Evolutionary conservation across 805 yeast species (phyloP).

Genomic region (Metschnikowia colocasiae): DNA sequence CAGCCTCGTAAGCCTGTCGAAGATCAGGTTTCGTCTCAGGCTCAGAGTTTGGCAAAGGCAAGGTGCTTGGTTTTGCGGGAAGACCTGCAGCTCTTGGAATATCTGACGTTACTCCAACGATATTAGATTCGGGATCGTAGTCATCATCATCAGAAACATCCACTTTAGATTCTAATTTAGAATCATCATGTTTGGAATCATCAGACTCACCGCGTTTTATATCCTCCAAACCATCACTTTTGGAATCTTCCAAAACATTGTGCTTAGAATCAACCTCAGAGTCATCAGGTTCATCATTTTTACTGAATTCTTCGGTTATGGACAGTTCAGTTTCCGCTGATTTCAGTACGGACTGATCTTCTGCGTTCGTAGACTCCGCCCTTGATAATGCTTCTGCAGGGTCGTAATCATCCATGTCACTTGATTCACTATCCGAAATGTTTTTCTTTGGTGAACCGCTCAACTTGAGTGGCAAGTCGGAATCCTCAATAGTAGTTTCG

Average conservation of each 20-base stretch:
- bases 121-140: conserved; percentile 14
- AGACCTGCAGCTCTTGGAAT: background rate
- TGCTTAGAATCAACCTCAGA: background rate
- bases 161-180: no score
- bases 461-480: conserved; percentile 1
- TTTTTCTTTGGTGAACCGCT: background rate
- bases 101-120: background rate
- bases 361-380: no score
- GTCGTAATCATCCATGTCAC: background rate
- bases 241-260: background rate
- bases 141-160: conserved; percentile 12
- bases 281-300: background rate
- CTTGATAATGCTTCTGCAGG: conserved; percentile 2
- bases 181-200: no score
- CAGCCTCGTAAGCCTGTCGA: conserved; percentile 34
- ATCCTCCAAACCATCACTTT: no score
- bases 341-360: background rate
- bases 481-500: background rate
- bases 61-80: conserved; percentile 14
- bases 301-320: background rate
- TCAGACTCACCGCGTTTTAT: no score
- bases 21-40: conserved; percentile 13
- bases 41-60: conserved; percentile 12
- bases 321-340: background rate
- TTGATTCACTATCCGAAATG: background rate